Evolutionary conservation across 768 basidiomycete genomes (phyloP), one percentile per base, ranked within the genome.

Genomic region (Suillus variegatus): DNA sequence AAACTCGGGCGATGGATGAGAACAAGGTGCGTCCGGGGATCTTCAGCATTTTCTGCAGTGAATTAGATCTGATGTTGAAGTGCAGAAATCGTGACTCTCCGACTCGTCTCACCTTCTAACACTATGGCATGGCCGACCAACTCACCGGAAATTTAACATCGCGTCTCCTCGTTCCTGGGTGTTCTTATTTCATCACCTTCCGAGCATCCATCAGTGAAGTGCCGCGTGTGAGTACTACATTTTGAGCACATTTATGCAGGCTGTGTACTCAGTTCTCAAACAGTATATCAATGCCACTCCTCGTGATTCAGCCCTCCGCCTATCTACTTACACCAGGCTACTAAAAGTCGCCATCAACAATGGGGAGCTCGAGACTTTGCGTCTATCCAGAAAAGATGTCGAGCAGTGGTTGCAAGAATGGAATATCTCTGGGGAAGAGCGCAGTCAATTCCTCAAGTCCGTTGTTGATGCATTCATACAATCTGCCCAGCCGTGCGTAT

Each of bases 381-480:
- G 85, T 55, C 79, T 93, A 46, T 82, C 84, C 57, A 83, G 82
- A 71, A 66, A 80, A 2, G 85, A 86, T 62, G 83, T 94, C 22
- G 86, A 92, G 72, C 88, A 83, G 72, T 94, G 91, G 91, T 73
- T 92, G 32, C 80, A 84, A 16, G 91, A 93, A 70, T 94, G 92
- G 93, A 82, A 84, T 18, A 79, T 92, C 62, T 77, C 86, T 2
- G 67, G 81, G 6, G 84, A 86, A 61, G 85, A 90, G 66, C 92
- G 90, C 72, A 81, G 85, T 62, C 77, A 78, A 3, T 91, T 94
- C 76, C 76, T 92, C 55, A 88, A 90, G 70, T 80, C 75, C 6
- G 80, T 94, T 62, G 85, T 85, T 0, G 84, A 86, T 67, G 83
- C 85, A 3, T 88, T 32, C 32, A 32, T 86, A n/a, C 83, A 85